phyloP scores from a whole-genome alignment of 768 basidiomycete genomes.

The Suillus subaureus region DNA sequence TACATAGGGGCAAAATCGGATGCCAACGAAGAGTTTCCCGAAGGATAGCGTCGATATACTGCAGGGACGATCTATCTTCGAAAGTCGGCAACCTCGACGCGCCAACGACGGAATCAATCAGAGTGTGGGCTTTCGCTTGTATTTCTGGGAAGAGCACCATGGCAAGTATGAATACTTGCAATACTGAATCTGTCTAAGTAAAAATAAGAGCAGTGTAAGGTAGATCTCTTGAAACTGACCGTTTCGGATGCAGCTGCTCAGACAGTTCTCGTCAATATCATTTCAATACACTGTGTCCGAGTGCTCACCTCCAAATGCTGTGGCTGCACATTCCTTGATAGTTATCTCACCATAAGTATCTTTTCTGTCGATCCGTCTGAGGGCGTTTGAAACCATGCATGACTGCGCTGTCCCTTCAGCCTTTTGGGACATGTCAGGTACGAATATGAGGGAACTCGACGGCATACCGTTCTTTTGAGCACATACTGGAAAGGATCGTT shows the following conservation, averaged over 20 bases:
- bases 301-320: conserved; percentile 23
- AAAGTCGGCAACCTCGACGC: conserved; percentile 28
- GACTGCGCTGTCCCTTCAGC: conserved; percentile 16
- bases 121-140: conserved; percentile 29
- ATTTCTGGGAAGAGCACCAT: conserved; percentile 36
- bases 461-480: conserved; percentile 18
- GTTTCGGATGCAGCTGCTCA: conserved; percentile 22
- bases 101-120: conserved; percentile 31
- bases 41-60: conserved; percentile 31
- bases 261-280: background rate
- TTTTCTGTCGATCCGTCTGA: conserved; percentile 11
- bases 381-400: conserved; percentile 20
- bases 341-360: conserved; percentile 3
- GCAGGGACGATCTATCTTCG: conserved; percentile 25
- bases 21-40: conserved; percentile 32
- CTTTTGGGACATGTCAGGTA: conserved; percentile 11
- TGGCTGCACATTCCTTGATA: conserved; percentile 23
- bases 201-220: background rate
- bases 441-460: background rate
- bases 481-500: conserved; percentile 22
- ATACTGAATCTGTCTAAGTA: conserved; percentile 24
- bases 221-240: conserved; percentile 1
- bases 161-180: conserved; percentile 36
- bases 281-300: background rate
- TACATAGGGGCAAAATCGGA: conserved; percentile 26